Percentiles rank a stretch among this genome's conserved stretches.
Evolutionary conservation across 805 yeast species (phyloP).

Genomic region (Candida koratica): DNA sequence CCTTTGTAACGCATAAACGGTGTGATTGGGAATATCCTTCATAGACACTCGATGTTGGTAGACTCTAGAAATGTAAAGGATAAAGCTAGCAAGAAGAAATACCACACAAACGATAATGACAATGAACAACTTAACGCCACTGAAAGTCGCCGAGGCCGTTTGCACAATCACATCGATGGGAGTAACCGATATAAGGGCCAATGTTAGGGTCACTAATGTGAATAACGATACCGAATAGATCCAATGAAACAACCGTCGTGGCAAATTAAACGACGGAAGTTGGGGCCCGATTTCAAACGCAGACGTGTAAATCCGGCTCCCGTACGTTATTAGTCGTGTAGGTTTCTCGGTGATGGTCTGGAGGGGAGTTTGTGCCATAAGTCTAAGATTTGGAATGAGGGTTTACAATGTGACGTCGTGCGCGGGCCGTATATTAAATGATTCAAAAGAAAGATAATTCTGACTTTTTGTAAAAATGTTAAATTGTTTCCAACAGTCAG

Average conservation of each 20-base stretch:
- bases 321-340: slow-evolving; percentile 4
- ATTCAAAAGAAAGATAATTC: too few relatives aligned
- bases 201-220: slow-evolving; percentile 19
- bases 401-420: too few relatives aligned
- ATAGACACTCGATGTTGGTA: slow-evolving; percentile 53
- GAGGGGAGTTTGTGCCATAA: too few relatives aligned
- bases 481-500: too few relatives aligned
- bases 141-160: slow-evolving; percentile 48
- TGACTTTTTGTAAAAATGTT: too few relatives aligned
- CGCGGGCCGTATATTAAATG: too few relatives aligned
- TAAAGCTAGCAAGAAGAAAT: slow-evolving; percentile 47
- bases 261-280: slow-evolving; percentile 15
- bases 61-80: slow-evolving; percentile 57
- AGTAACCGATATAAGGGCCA: slow-evolving; percentile 64
- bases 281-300: slow-evolving; percentile 13
- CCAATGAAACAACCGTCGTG: slow-evolving; percentile 24
- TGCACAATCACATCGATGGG: slow-evolving; percentile 76
- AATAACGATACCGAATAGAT: slow-evolving; percentile 27
- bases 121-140: slow-evolving; percentile 77
- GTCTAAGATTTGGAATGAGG: too few relatives aligned
- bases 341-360: slow-evolving; percentile 3
- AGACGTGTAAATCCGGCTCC: slow-evolving; percentile 5
- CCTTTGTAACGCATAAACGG: slow-evolving; percentile 60
- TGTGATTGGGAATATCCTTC: slow-evolving; percentile 70
- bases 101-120: slow-evolving; percentile 68